Evolutionary conservation across 1,284 basidiomycete species (phyloP).

Genomic region (Pholiota adiposa): DNA sequence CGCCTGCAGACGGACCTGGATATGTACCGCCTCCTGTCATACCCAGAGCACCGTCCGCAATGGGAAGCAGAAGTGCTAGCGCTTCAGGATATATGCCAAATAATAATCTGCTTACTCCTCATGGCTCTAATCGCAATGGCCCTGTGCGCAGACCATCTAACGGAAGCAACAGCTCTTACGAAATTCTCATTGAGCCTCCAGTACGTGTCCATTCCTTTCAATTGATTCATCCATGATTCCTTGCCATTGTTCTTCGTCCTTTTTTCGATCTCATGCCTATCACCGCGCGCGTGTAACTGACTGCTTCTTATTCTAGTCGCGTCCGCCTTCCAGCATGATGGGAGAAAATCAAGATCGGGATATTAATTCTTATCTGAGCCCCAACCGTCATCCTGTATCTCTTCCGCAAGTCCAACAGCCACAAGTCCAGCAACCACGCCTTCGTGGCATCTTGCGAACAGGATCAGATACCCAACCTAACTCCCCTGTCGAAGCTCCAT

Average conservation of each 20-base stretch:
- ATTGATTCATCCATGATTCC: not conserved
- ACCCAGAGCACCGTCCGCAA: not conserved
- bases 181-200: slow-evolving; percentile 27
- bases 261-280: not conserved
- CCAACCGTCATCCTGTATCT: slow-evolving; percentile 13
- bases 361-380: slow-evolving; percentile 15
- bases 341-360: slow-evolving; percentile 11
- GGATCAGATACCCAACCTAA: slow-evolving; percentile 5
- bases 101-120: slow-evolving; percentile 10
- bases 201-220: slow-evolving; percentile 20
- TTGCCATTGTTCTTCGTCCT: not conserved
- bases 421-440: not conserved
- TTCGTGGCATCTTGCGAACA: not conserved
- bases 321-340: slow-evolving; percentile 17
- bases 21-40: not conserved
- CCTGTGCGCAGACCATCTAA: slow-evolving; percentile 13
- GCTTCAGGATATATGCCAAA: not conserved
- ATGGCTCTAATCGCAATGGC: slow-evolving; percentile 4
- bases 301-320: slow-evolving; percentile 17
- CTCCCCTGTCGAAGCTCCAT: slow-evolving; percentile 12
- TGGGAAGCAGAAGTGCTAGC: not conserved
- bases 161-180: slow-evolving; percentile 23
- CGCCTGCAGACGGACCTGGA: not conserved
- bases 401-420: not conserved
- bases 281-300: slow-evolving; percentile 3